Conservation (phyloP, 345 rosid species). For the Eucalyptus polybractea region DNA sequence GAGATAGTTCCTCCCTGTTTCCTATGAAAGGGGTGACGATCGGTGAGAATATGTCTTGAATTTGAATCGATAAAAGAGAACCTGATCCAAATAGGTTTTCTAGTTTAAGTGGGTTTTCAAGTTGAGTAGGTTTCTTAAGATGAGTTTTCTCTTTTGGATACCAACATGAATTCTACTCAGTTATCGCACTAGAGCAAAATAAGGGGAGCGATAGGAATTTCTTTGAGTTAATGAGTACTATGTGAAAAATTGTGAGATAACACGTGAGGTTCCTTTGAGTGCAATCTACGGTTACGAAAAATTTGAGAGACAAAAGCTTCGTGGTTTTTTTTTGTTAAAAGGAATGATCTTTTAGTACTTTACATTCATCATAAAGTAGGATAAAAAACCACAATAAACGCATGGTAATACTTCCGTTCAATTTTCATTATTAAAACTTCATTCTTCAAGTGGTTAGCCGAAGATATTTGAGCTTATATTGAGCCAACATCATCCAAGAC, state of each 20-base stretch:
- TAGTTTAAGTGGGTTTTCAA: neutral
- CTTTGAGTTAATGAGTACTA: neutral
- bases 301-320: neutral
- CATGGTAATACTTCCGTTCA: too few species aligned
- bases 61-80: neutral
- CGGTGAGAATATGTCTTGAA: neutral
- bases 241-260: neutral
- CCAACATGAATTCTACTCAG: neutral
- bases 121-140: neutral
- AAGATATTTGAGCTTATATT: too few species aligned
- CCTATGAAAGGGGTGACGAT: neutral
- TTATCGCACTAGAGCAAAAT: neutral
- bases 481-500: too few species aligned
- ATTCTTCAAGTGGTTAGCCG: too few species aligned
- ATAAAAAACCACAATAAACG: too few species aligned
- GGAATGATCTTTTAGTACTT: too few species aligned
- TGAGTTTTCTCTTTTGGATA: neutral
- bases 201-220: neutral
- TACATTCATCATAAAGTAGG: too few species aligned
- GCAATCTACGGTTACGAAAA: neutral
- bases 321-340: too few species aligned
- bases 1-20: neutral
- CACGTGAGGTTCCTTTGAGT: neutral
- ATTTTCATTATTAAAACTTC: too few species aligned
- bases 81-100: neutral